These are phyloP conservation scores for Candida ulmi DNA, from an alignment of 805 yeast genomes.

Conservation along the genomic window DNA sequence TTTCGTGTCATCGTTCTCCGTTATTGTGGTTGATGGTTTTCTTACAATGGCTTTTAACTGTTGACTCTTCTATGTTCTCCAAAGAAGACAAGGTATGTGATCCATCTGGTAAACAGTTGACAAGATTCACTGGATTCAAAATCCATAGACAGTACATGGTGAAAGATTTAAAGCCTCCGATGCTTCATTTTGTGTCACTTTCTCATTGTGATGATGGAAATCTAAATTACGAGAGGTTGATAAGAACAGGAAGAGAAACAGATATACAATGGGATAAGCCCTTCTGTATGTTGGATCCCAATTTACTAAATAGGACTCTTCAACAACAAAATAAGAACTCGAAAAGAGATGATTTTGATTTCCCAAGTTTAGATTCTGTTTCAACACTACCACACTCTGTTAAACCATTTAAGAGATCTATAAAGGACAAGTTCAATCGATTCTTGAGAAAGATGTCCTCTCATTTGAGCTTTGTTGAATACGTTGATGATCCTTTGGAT, in stretches of 20 bases:
- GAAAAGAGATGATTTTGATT: background rate
- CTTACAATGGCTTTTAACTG: background rate
- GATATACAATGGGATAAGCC: slow-evolving; percentile 47
- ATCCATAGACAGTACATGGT: slow-evolving; percentile 43
- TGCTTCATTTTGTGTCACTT: slow-evolving; percentile 39
- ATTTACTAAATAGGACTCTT: slow-evolving; percentile 6
- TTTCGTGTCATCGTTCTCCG: too few species aligned
- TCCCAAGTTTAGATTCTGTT: slow-evolving; percentile 1
- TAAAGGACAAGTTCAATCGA: slow-evolving; percentile 5
- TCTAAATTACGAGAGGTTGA: slow-evolving; percentile 35
- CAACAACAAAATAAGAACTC: background rate
- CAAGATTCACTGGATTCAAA: slow-evolving; percentile 52
- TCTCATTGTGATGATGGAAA: slow-evolving; percentile 49
- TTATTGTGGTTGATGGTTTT: background rate
- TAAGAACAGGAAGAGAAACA: slow-evolving; percentile 27
- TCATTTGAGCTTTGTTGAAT: slow-evolving; percentile 13
- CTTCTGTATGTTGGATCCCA: slow-evolving; percentile 36
- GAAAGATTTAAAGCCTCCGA: slow-evolving; percentile 30
- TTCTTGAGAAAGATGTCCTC: slow-evolving; percentile 9
- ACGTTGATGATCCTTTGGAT: slow-evolving; percentile 12
- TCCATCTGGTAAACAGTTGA: slow-evolving; percentile 20
- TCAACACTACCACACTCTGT: slow-evolving; percentile 10
- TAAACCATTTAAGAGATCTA: background rate
- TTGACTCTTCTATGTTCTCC: background rate
- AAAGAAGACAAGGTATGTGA: slow-evolving; percentile 29